Conservation (phyloP, 2,329 filamentous ascomycete genomes). For the Trichophyton schoenleinii region DNA sequence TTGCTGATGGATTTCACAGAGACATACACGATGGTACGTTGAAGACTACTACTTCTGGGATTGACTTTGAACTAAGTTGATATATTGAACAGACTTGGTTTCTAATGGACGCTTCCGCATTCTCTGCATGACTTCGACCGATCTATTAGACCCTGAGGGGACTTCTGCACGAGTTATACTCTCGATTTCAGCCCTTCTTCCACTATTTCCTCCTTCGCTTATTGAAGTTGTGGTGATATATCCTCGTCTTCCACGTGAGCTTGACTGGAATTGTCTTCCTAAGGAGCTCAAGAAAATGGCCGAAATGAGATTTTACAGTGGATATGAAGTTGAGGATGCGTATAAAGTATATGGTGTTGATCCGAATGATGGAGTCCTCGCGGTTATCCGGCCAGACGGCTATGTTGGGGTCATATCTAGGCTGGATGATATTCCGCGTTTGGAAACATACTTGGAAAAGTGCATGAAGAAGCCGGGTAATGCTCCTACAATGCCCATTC, state of each 20-base stretch:
- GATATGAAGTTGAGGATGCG: slow-evolving; percentile 17
- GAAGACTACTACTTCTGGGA: neutral
- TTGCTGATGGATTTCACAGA: slow-evolving; percentile 26
- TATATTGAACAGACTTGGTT: slow-evolving; percentile 20
- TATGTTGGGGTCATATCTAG: slow-evolving; percentile 22
- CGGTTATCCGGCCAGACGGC: slow-evolving; percentile 29
- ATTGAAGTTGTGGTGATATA: slow-evolving; percentile 2
- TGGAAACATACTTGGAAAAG: slow-evolving; percentile 19
- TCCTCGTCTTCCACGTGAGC: slow-evolving; percentile 12
- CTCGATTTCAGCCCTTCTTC: neutral
- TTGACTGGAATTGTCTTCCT: slow-evolving; percentile 25
- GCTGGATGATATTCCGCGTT: slow-evolving; percentile 18
- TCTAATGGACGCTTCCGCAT: slow-evolving; percentile 29
- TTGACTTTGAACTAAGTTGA: neutral
- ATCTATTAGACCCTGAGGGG: slow-evolving; percentile 23
- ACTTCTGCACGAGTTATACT: slow-evolving; percentile 10
- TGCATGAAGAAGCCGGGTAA: slow-evolving; percentile 3
- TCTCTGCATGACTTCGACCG: slow-evolving; percentile 24
- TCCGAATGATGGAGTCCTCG: slow-evolving; percentile 20
- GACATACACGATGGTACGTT: slow-evolving; percentile 25
- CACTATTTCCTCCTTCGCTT: neutral
- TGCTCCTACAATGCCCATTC: neutral
- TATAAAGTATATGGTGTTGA: slow-evolving; percentile 27
- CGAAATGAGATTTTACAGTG: slow-evolving; percentile 26
- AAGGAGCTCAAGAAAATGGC: slow-evolving; percentile 21